Evolutionary conservation across 2,329 filamentous ascomycete genomes (phyloP).

Genomic region (Clarireedia homoeocarpa): DNA sequence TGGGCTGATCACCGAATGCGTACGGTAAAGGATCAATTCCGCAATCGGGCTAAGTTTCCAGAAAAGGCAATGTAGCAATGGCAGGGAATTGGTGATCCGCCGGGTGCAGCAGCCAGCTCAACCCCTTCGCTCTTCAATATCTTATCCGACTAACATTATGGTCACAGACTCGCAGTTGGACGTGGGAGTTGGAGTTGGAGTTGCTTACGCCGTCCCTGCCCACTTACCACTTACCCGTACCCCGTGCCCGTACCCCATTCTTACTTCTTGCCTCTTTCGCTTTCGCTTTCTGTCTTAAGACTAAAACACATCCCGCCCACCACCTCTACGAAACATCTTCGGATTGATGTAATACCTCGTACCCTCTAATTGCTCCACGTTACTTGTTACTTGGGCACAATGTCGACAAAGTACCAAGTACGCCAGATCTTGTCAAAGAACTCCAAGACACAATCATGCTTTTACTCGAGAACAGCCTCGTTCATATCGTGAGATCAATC

Average conservation of each 20-base stretch:
- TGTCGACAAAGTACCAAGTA: neutral
- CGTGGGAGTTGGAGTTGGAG: too few species aligned
- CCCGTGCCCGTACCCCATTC: neutral
- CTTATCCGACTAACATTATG: neutral
- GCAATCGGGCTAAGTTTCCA: too few species aligned
- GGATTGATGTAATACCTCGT: neutral
- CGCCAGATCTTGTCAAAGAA: neutral
- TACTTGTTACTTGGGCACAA: neutral
- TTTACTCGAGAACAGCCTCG: neutral
- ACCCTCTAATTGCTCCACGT: neutral
- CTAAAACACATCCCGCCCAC: neutral
- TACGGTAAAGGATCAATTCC: too few species aligned
- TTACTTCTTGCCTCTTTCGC: too few species aligned
- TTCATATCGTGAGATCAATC: neutral
- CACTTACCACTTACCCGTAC: neutral
- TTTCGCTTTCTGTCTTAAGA: neutral
- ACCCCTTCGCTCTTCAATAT: neutral
- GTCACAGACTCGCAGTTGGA: neutral
- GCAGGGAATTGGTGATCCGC: too few species aligned
- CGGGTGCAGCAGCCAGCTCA: too few species aligned
- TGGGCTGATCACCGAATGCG: too few species aligned
- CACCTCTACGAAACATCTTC: neutral
- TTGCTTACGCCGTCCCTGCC: neutral
- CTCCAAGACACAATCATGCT: constrained; percentile 4
- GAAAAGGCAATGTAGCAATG: too few species aligned